Evolutionary conservation across 495 filamentous ascomycete genomes (phyloP), one percentile per base, ranked within the genome.

Genomic region (Aspergillus hancockii): DNA sequence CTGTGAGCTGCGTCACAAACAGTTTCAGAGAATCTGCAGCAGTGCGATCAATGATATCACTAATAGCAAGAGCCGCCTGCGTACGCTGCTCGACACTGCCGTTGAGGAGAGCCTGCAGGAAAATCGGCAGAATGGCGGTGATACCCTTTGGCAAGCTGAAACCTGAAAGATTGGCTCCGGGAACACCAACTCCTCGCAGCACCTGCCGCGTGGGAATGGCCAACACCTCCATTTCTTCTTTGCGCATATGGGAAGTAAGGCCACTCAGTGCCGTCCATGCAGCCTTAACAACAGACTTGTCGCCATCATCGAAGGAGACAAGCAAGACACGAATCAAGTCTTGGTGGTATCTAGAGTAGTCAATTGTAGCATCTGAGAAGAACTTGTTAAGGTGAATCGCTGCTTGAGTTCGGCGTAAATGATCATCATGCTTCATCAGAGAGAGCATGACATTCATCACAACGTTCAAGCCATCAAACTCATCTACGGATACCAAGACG

Each of bases 201-300:
- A 90, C 83, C 67, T 93, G 88, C 36, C 93, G 85, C 1, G 93
- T 95, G 6, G 93, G 92, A 60, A 85, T 78, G 9, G 93, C 92
- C n/a, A 98, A 77, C 0, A 89, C 83, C 69, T 98, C 94, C 94
- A 98, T 98, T 74, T 98, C 94, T 72, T 98, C 94, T 70, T 98
- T 98, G 69, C 89, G 90, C 60, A 98, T 82, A 66, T 83, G 86
- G 69, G 91, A 90, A 21, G 91, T 97, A 63, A 98, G 84, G 63
- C 89, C 90, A 64, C 79, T 92, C 45, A 98, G 82, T 18, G 95
- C 94, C 36, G 84, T 83, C 94, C 95, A 98, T 18, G 93, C 89
- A 28, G 91, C 85, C 79, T 94, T 97, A 60, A 98, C 90, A 12
- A 98, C 94, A 12, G 88, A 85, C 61, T 71, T 72, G 67, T 98